phyloP scores from a whole-genome alignment of 2,329 filamentous ascomycete genomes.

The Calonectria hawksworthii region DNA sequence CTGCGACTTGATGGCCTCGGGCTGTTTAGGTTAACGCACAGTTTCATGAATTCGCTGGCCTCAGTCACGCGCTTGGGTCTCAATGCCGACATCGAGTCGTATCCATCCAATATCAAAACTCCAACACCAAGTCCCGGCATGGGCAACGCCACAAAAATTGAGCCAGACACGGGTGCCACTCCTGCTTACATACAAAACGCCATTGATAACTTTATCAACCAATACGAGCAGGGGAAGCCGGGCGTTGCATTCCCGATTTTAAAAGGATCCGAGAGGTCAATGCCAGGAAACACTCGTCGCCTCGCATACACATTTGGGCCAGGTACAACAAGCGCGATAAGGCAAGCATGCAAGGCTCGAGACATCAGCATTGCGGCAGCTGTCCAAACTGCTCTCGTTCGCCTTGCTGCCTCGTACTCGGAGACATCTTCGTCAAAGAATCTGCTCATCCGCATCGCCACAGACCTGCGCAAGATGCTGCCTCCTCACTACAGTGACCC shows the following conservation, averaged over 20 bases:
- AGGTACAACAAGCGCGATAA: background rate
- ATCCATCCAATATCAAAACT: background rate
- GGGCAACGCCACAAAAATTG: background rate
- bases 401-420: background rate
- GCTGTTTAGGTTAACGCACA: background rate
- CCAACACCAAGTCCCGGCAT: conserved; percentile 3
- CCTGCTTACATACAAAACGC: background rate
- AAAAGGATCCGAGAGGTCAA: background rate
- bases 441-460: background rate
- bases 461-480: background rate
- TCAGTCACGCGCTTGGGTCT: conserved; percentile 3
- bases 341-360: background rate
- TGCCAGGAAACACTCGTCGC: background rate
- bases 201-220: background rate
- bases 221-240: background rate
- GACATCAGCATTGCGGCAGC: background rate
- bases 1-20: background rate
- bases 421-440: background rate
- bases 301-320: background rate
- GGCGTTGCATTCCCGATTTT: conserved; percentile 1
- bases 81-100: background rate
- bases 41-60: conserved; percentile 1
- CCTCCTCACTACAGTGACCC: background rate
- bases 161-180: background rate
- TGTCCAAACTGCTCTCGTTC: background rate